Evolutionary conservation across 768 basidiomycete genomes (phyloP).

Genomic region (Tubosaeta sp.): DNA sequence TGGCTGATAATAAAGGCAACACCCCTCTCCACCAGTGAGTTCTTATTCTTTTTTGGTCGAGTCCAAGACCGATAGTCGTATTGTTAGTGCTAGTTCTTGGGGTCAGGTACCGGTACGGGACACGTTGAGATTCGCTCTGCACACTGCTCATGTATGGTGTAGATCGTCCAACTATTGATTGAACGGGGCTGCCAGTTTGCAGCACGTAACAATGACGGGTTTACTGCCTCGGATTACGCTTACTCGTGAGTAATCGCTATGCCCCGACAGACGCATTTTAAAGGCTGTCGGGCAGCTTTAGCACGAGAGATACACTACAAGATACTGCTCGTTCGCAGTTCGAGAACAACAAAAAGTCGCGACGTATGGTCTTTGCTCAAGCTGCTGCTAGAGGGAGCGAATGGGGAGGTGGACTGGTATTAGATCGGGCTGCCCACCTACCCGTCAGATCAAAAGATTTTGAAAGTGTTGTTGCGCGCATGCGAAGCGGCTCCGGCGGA

Average conservation of each 20-base stretch:
- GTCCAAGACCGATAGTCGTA: conserved; percentile 6
- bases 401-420: conserved; percentile 43
- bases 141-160: conserved; percentile 11
- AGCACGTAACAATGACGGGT: conserved; percentile 85
- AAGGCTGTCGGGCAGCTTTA: conserved; percentile 45
- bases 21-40: conserved; percentile 90
- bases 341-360: conserved; percentile 73
- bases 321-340: conserved; percentile 76
- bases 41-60: not conserved
- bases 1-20: conserved; percentile 89
- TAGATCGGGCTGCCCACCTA: conserved; percentile 43
- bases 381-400: conserved; percentile 66
- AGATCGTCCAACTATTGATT: conserved; percentile 83
- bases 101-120: conserved; percentile 70
- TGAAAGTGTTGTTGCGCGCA: conserved; percentile 42
- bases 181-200: conserved; percentile 83
- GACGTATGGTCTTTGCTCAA: conserved; percentile 68
- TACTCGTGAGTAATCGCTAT: conserved; percentile 38
- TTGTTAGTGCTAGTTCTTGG: conserved; percentile 78
- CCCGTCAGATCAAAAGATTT: conserved; percentile 43
- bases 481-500: conserved; percentile 79
- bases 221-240: conserved; percentile 89
- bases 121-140: not conserved
- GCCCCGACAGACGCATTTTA: not conserved
- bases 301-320: conserved; percentile 72